A percentile compares a stretch with the other conserved stretches of the same genome.
phyloP scores from a whole-genome alignment of 1,284 basidiomycete genomes.

The Wallemia mellicola region DNA sequence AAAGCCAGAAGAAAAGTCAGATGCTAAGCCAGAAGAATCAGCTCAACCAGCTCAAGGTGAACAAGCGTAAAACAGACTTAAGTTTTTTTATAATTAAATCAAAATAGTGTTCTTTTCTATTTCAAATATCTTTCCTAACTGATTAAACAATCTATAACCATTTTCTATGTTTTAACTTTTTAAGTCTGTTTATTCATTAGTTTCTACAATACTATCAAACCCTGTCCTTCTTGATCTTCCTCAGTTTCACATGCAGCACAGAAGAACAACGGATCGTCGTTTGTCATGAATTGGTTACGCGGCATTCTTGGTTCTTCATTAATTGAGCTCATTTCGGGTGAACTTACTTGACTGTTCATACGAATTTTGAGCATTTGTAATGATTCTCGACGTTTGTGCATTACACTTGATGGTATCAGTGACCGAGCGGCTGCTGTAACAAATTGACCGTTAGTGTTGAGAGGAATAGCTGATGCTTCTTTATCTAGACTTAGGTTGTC shows the following conservation, averaged over 20 bases:
- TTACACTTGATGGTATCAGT: neutral
- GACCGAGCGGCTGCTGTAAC: neutral
- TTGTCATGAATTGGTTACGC: neutral
- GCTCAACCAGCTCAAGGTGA: neutral
- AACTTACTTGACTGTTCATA: neutral
- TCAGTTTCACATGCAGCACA: neutral
- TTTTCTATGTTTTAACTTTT: neutral
- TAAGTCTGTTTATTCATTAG: neutral
- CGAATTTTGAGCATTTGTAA: neutral
- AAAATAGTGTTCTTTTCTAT: neutral
- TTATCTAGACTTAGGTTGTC: neutral
- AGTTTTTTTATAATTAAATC: neutral
- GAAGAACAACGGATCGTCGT: neutral
- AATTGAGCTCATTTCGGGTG: neutral
- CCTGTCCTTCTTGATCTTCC: neutral
- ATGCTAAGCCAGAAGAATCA: neutral
- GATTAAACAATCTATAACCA: neutral
- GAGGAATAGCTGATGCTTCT: neutral
- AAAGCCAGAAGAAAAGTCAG: constrained; percentile 9
- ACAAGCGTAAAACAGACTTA: neutral
- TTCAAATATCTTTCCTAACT: neutral
- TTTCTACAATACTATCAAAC: neutral
- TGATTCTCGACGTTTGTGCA: neutral
- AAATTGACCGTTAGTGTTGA: neutral
- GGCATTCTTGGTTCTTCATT: neutral